Base-by-base conservation (phyloP, 257 asterid species). In the Thymus mandschuricus region DNA sequence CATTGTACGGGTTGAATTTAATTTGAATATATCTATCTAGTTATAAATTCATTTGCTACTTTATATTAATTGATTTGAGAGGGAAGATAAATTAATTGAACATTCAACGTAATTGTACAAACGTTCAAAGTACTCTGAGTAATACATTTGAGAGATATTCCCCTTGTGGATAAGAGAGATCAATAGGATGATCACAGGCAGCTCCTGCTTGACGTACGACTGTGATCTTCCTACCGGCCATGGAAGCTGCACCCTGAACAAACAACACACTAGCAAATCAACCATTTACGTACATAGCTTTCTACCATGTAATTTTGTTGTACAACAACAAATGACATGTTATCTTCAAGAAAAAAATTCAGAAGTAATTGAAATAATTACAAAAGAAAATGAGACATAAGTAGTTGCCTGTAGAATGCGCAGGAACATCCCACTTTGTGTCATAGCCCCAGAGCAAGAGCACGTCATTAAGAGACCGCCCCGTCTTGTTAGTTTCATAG, bases 381-480 rank as follows among this genome's bases (percentile, higher is more conserved):
- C 9, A 41, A 41, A 11, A 38, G 41, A 38, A 35, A 38, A 38
- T 38, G 49, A 44, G 3, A 44, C 11, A 12, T 8, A 6, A 44
- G 49, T 44, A 79, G 88, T 89, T 81, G 83, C 99, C 97, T 85
- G 97, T 50, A 94, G 91, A 80, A 86, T 75, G 12, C 80, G 82
- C 41, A 88, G 81, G 87, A 91, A 88, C 73, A n/a, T 81, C 65
- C 99, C 99, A 76, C 98, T 91, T 76, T 86, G 99, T 70, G 99
- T 89, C 95, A 94, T 85, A 21, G 99, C 99, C 51, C 99, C 99
- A 71, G 99, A 94, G 80, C 98, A 94, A 0, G 99, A 91, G 86
- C 99, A 94, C 29, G 97, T 94, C 99, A 94, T 94, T 56, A 94
- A 79, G 59, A 91, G 79, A 61, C 99, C 99, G 63, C 97, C 96